Percentiles rank a stretch among this genome's conserved stretches.
phyloP scores from a whole-genome alignment of 2,329 filamentous ascomycete species.

The Lojkania enalia region DNA sequence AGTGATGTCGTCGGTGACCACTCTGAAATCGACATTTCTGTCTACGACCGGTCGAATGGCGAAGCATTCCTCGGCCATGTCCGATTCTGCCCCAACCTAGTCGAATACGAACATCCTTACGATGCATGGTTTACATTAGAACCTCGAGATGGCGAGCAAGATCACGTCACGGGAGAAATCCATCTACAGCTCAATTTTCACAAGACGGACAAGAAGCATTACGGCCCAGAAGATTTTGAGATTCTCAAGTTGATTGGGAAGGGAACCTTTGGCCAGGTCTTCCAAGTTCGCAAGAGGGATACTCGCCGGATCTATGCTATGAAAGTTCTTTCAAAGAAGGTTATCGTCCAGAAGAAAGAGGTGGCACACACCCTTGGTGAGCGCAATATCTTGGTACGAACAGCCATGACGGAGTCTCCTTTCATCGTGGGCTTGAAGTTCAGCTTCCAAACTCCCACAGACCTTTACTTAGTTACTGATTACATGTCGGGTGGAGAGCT shows the following conservation, averaged over 20 bases:
- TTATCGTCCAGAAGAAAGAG: constrained; percentile 99
- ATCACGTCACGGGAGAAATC: constrained; percentile 80
- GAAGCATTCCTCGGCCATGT: constrained; percentile 94
- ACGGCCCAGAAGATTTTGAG: constrained; percentile 93
- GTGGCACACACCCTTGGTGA: constrained; percentile 96
- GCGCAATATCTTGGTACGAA: constrained; percentile 94
- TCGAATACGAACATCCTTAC: constrained; percentile 70
- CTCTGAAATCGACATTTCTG: constrained; percentile 86
- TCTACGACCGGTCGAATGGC: constrained; percentile 83
- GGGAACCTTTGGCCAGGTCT: constrained; percentile 97
- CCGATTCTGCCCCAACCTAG: constrained; percentile 71
- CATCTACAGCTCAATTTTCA: constrained; percentile 86
- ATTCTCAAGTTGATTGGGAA: constrained; percentile 97
- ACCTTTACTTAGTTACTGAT: constrained; percentile 97
- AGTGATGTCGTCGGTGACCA: constrained; percentile 94
- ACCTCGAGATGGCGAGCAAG: constrained; percentile 76
- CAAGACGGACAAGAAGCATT: constrained; percentile 80
- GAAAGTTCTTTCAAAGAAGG: constrained; percentile 99
- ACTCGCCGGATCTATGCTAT: constrained; percentile 96
- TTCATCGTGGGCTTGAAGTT: constrained; percentile 99
- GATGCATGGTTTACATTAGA: constrained; percentile 85
- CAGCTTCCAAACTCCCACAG: constrained; percentile 95
- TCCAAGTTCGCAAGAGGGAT: constrained; percentile 97
- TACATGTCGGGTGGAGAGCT: constrained; percentile 99
- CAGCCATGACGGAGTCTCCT: constrained; percentile 90